Conservation (phyloP, 495 filamentous ascomycete genomes). For the Penicillium pulvis region DNA sequence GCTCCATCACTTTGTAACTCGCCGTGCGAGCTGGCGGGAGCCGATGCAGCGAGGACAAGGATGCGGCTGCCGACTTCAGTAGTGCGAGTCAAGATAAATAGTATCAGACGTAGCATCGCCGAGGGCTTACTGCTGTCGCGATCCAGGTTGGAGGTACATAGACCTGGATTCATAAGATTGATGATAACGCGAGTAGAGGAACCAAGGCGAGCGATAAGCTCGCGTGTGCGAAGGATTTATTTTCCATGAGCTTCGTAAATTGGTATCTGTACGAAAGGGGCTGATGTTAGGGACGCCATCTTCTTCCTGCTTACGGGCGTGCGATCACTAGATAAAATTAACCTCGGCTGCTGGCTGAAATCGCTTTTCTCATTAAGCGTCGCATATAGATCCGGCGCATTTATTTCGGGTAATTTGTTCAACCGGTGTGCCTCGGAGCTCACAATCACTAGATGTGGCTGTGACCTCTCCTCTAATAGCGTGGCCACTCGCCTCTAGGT, state of each 20-base stretch:
- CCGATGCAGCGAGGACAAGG: not conserved
- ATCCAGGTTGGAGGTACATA: not conserved
- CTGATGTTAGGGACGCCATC: not conserved
- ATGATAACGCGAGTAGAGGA: not conserved
- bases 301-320: no score
- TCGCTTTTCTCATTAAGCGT: not conserved
- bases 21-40: not conserved
- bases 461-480: not conserved
- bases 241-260: not conserved
- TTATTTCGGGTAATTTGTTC: not conserved
- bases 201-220: not conserved
- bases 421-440: not conserved
- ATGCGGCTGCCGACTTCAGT: not conserved
- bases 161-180: not conserved
- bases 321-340: not conserved
- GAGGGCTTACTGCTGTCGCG: not conserved
- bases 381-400: not conserved
- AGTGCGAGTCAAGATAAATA: not conserved
- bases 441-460: constrained; percentile 1
- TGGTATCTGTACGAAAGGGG: not conserved
- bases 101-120: not conserved
- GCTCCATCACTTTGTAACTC: not conserved
- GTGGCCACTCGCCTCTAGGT: not conserved
- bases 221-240: not conserved
- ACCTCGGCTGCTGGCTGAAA: not conserved